Evolutionary conservation across 768 basidiomycete species (phyloP).

Genomic region (Hypsizygus marmoreus): DNA sequence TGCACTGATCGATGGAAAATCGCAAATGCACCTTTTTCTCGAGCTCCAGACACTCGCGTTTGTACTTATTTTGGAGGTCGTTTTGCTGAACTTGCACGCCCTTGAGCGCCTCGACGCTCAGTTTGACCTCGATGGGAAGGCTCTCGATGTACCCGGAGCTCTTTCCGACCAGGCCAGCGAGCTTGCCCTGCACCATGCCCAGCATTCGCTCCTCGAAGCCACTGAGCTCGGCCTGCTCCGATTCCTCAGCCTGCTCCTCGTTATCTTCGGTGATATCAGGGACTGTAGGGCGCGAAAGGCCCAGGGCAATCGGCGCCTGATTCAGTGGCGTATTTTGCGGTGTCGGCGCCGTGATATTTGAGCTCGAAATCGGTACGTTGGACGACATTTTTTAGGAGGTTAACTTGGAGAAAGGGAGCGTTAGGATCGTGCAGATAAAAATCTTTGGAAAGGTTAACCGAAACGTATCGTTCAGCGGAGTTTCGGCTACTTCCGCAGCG

Average conservation of each 20-base stretch:
- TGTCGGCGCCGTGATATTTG: slow-evolving; percentile 81
- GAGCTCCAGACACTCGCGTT: slow-evolving; percentile 90
- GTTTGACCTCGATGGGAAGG: slow-evolving; percentile 78
- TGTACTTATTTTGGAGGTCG: slow-evolving; percentile 91
- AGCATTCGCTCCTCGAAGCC: slow-evolving; percentile 67
- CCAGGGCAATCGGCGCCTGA: slow-evolving; percentile 76
- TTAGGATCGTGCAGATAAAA: slow-evolving; percentile 18
- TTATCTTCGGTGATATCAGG: slow-evolving; percentile 86
- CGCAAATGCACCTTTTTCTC: slow-evolving; percentile 81
- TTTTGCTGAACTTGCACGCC: slow-evolving; percentile 92
- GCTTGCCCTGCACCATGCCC: slow-evolving; percentile 85
- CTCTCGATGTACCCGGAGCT: slow-evolving; percentile 95
- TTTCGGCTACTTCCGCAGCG: slow-evolving; percentile 18
- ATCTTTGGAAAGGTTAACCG: slow-evolving; percentile 9
- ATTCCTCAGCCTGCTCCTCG: slow-evolving; percentile 63
- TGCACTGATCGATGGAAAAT: slow-evolving; percentile 9
- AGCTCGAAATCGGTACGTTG: slow-evolving; percentile 61
- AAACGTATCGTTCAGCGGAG: slow-evolving; percentile 13
- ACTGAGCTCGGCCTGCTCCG: slow-evolving; percentile 34
- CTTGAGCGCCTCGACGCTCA: slow-evolving; percentile 88
- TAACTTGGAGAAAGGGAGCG: slow-evolving; percentile 1
- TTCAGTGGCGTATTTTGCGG: slow-evolving; percentile 91
- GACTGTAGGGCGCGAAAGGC: slow-evolving; percentile 84
- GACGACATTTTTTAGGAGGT: slow-evolving; percentile 61
- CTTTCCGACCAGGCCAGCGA: slow-evolving; percentile 82